These are phyloP conservation scores for Psilocybe tampanensis DNA, from an alignment of 768 basidiomycete species.

Conservation along the genomic window DNA sequence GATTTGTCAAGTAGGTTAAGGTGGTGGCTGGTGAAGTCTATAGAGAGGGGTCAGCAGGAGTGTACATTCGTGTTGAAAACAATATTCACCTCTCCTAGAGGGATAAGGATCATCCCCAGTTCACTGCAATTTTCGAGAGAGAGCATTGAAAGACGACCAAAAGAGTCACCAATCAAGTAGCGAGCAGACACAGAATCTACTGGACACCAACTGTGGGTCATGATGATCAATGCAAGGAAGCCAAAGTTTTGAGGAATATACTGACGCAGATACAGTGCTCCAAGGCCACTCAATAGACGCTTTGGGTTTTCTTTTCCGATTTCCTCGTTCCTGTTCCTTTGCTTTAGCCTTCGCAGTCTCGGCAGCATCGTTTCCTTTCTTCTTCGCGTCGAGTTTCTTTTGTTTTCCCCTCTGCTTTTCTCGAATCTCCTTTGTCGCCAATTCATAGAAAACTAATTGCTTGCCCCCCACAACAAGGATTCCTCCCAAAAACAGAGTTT, in stretches of 20 bases:
- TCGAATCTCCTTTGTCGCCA: conserved; percentile 47
- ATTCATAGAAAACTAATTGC: conserved; percentile 63
- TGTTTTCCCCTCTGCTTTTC: conserved; percentile 58
- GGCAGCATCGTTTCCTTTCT: conserved; percentile 44
- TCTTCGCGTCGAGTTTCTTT: conserved; percentile 52
- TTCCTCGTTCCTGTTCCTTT: conserved; percentile 60
- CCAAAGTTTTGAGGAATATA: conserved; percentile 6
- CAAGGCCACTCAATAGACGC: conserved; percentile 75
- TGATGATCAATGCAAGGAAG: background rate
- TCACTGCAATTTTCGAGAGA: conserved; percentile 48
- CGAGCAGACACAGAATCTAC: conserved; percentile 48
- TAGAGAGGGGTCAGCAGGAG: background rate
- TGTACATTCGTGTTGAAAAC: background rate
- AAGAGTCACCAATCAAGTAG: conserved; percentile 69
- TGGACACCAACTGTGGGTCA: conserved; percentile 47
- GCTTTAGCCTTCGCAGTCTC: conserved; percentile 49
- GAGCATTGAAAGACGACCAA: conserved; percentile 72
- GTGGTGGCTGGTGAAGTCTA: conserved; percentile 74
- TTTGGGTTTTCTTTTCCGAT: conserved; percentile 53
- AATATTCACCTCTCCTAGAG: conserved; percentile 67
- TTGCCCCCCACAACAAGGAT: conserved; percentile 71
- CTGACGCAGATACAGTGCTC: conserved; percentile 71
- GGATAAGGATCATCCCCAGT: conserved; percentile 52
- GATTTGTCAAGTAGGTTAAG: conserved; percentile 71
- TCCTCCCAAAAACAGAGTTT: conserved; percentile 56